These are phyloP conservation scores for Neopestalotiopsis sp. DNA, from an alignment of 2,329 filamentous ascomycete species.

Conservation along the genomic window DNA sequence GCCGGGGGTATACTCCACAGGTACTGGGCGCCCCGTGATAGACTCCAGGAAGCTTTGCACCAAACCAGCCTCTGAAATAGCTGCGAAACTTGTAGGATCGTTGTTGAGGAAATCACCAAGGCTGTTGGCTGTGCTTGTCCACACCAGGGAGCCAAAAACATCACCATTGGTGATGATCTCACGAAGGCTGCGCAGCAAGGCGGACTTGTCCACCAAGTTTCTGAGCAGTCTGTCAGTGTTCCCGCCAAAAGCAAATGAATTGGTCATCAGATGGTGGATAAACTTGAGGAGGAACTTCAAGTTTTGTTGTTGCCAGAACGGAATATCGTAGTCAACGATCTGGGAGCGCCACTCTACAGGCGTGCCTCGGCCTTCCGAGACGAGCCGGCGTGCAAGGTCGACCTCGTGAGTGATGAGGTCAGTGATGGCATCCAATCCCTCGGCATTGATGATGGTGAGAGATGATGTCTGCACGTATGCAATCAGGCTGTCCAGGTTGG, in stretches of 20 bases:
- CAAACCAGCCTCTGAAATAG: constrained; percentile 92
- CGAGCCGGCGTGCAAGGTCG: constrained; percentile 68
- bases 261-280: constrained; percentile 92
- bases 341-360: constrained; percentile 73
- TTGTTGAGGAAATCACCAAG: constrained; percentile 98
- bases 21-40: constrained; percentile 64
- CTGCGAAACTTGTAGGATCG: constrained; percentile 94
- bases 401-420: constrained; percentile 84
- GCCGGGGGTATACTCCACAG: constrained; percentile 39
- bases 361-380: constrained; percentile 74
- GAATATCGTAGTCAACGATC: constrained; percentile 90
- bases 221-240: constrained; percentile 89
- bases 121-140: constrained; percentile 92
- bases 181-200: constrained; percentile 78
- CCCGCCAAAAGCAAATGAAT: constrained; percentile 69
- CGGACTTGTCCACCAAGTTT: constrained; percentile 92
- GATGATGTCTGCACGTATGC: constrained; percentile 87
- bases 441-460: constrained; percentile 78
- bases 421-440: constrained; percentile 89
- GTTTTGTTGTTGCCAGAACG: constrained; percentile 91
- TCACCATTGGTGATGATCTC: constrained; percentile 80
- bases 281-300: constrained; percentile 95
- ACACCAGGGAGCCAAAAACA: constrained; percentile 89
- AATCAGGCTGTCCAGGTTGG: constrained; percentile 87
- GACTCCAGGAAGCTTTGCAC: constrained; percentile 86